phyloP scores from a whole-genome alignment of 495 filamentous ascomycete species.

The Articulospora tetracladia region DNA sequence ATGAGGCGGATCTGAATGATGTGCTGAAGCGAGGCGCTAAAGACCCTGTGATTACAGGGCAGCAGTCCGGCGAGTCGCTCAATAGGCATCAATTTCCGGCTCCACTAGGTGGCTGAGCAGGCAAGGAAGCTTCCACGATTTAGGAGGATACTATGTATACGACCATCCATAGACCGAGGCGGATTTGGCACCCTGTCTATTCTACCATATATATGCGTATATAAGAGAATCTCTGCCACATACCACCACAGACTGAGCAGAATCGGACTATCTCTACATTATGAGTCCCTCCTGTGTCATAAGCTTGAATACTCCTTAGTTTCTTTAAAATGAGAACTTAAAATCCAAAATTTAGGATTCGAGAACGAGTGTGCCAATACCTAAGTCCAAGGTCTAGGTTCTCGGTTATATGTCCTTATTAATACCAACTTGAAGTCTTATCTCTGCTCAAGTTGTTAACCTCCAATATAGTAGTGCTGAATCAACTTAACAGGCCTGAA shows the following conservation, averaged over 20 bases:
- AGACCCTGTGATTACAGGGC: neutral
- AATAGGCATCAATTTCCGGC: neutral
- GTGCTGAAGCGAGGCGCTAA: neutral
- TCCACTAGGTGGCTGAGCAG: neutral
- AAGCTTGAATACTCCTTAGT: neutral
- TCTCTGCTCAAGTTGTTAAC: too few species aligned
- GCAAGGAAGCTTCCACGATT: too few species aligned
- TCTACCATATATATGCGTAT: neutral
- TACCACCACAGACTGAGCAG: neutral
- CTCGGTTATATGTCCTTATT: too few species aligned
- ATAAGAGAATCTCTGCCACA: neutral
- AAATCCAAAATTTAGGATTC: neutral
- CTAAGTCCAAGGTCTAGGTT: neutral
- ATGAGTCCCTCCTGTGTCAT: too few species aligned
- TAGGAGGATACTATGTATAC: too few species aligned
- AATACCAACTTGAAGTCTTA: too few species aligned
- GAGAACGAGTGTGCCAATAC: neutral
- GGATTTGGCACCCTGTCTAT: neutral
- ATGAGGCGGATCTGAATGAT: neutral
- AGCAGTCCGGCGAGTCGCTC: neutral
- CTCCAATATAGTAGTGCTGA: too few species aligned
- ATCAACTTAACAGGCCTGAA: too few species aligned
- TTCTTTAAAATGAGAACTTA: neutral
- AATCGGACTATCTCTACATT: neutral
- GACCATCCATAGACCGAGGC: too few species aligned